A percentile compares a stretch with the other conserved stretches of the same genome.
phyloP scores from a whole-genome alignment of 257 asterid genomes.

The Lycium barbarum region DNA sequence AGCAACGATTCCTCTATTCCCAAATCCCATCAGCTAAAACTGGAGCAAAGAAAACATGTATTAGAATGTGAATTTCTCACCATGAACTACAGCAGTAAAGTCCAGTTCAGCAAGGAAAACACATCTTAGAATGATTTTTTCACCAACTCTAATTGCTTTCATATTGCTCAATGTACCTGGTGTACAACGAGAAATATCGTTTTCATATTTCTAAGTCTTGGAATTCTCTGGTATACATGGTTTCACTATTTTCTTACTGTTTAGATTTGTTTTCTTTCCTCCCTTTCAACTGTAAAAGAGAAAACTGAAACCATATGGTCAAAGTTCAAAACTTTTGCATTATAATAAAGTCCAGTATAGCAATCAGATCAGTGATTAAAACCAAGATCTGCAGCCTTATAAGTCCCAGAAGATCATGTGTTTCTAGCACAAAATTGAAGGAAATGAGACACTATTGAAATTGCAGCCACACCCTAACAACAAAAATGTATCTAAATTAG shows the following conservation, averaged over 20 bases:
- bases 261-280: not conserved
- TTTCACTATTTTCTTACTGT: slow-evolving; percentile 7
- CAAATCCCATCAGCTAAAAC: slow-evolving; percentile 70
- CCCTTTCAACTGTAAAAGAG: not conserved
- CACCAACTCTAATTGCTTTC: slow-evolving; percentile 1
- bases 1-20: slow-evolving; percentile 75
- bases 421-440: not conserved
- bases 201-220: slow-evolving; percentile 11
- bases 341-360: not conserved
- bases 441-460: not conserved
- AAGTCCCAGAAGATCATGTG: not conserved
- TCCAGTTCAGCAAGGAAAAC: not conserved
- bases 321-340: not conserved
- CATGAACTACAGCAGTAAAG: slow-evolving; percentile 25
- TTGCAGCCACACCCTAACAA: not conserved
- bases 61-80: slow-evolving; percentile 1
- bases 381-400: not conserved
- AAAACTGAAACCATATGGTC: slow-evolving; percentile 22
- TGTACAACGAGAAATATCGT: not conserved
- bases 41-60: not conserved
- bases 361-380: slow-evolving; percentile 10
- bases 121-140: not conserved
- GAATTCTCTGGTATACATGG: not conserved
- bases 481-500: not conserved
- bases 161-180: not conserved